Evolutionary conservation across 768 basidiomycete species (phyloP).

Genomic region (Thelephora ganbajun): DNA sequence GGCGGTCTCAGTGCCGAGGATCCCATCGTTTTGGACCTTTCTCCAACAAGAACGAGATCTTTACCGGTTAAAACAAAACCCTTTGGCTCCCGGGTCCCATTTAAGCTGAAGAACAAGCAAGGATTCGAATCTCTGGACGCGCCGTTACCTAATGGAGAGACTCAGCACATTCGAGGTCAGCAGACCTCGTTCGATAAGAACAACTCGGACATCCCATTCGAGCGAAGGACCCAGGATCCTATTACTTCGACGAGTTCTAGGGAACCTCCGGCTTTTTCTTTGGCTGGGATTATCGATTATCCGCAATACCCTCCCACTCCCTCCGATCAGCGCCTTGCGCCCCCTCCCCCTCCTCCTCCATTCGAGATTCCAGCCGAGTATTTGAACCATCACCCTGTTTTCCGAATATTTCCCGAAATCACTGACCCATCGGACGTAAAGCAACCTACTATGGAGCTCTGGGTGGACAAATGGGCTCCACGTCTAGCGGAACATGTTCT

Average conservation of each 20-base stretch:
- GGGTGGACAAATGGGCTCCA: slow-evolving; percentile 70
- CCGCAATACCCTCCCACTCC: not conserved
- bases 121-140: not conserved
- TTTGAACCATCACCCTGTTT: slow-evolving; percentile 10
- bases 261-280: not conserved
- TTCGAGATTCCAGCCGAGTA: not conserved
- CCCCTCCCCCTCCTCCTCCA: not conserved
- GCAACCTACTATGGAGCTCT: slow-evolving; percentile 28
- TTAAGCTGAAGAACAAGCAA: not conserved
- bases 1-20: not conserved
- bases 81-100: not conserved
- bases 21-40: not conserved
- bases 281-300: not conserved
- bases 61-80: not conserved
- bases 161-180: slow-evolving; percentile 49
- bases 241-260: not conserved
- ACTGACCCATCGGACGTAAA: not conserved
- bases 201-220: not conserved
- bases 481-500: slow-evolving; percentile 59
- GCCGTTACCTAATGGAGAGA: slow-evolving; percentile 34
- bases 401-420: not conserved
- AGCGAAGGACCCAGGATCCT: not conserved
- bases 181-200: slow-evolving; percentile 26
- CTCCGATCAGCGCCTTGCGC: not conserved
- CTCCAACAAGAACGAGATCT: not conserved